These are phyloP conservation scores for Epichloe hybrida DNA, from an alignment of 2,329 filamentous ascomycete genomes.

Conservation along the genomic window DNA sequence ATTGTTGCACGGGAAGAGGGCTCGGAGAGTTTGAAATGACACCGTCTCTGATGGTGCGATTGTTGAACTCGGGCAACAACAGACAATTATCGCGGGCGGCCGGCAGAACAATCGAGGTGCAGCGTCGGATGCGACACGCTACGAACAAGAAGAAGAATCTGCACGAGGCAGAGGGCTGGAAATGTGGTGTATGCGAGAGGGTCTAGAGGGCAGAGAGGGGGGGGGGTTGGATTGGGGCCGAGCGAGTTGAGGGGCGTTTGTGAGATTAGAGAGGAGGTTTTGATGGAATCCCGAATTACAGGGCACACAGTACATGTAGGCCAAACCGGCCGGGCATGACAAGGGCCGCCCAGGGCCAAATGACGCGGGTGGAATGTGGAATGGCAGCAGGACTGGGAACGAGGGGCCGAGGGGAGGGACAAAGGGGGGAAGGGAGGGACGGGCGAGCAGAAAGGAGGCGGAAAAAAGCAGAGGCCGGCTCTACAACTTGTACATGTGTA, in stretches of 20 bases:
- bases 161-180: constrained; percentile 3
- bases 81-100: background rate
- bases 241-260: background rate
- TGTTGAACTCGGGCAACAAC: background rate
- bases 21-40: background rate
- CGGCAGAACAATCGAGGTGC: background rate
- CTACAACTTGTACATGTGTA: too few relatives aligned
- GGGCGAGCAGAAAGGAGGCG: background rate
- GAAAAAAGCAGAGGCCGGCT: background rate
- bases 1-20: background rate
- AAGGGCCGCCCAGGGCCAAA: constrained; percentile 1
- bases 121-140: background rate
- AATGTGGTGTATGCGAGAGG: constrained; percentile 3
- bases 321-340: constrained; percentile 1
- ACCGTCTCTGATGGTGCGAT: background rate
- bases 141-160: background rate
- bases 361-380: constrained; percentile 2
- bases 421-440: background rate
- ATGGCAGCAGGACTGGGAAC: background rate
- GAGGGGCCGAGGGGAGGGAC: background rate
- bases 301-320: background rate
- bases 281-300: background rate
- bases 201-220: too few relatives aligned
- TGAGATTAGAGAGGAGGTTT: background rate
- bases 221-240: background rate